Evolutionary conservation across 441 rosid genomes (phyloP).

Genomic region (Arabidopsis lyrata): DNA sequence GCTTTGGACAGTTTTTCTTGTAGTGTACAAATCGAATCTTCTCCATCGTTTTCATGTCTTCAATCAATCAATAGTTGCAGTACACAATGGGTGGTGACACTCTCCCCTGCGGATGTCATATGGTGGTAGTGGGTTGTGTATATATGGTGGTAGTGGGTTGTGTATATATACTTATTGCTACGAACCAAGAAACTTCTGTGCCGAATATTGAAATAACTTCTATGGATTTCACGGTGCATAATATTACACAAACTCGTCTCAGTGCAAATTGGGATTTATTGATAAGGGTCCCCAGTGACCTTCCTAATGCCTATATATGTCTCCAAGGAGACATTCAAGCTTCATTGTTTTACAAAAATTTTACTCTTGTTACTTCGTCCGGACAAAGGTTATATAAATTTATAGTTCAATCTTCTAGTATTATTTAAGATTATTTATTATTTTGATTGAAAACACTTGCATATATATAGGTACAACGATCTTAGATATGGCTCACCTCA

Average conservation of each 20-base stretch:
- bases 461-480: background rate
- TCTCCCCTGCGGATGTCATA: too few relatives aligned
- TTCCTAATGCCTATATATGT: constrained; percentile 4
- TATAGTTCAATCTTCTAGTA: background rate
- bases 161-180: too few relatives aligned
- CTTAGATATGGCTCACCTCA: background rate
- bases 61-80: too few relatives aligned
- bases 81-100: too few relatives aligned
- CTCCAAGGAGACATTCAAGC: constrained; percentile 27
- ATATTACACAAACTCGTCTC: background rate
- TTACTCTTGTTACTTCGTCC: constrained; percentile 22
- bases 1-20: too few relatives aligned
- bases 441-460: background rate
- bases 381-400: constrained; percentile 16
- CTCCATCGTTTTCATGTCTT: too few relatives aligned
- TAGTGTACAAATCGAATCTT: too few relatives aligned
- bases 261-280: constrained; percentile 25
- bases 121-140: too few relatives aligned
- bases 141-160: too few relatives aligned
- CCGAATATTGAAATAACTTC: constrained; percentile 19
- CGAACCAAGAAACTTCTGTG: background rate
- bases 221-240: constrained; percentile 20
- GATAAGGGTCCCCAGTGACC: background rate
- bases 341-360: constrained; percentile 20
- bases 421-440: background rate